A percentile compares a stretch with the other conserved stretches of the same genome.
These are phyloP conservation scores for Basidiobolus meristosporus DNA, from an alignment of 371 early-diverging fungal species.

Conservation along the genomic window DNA sequence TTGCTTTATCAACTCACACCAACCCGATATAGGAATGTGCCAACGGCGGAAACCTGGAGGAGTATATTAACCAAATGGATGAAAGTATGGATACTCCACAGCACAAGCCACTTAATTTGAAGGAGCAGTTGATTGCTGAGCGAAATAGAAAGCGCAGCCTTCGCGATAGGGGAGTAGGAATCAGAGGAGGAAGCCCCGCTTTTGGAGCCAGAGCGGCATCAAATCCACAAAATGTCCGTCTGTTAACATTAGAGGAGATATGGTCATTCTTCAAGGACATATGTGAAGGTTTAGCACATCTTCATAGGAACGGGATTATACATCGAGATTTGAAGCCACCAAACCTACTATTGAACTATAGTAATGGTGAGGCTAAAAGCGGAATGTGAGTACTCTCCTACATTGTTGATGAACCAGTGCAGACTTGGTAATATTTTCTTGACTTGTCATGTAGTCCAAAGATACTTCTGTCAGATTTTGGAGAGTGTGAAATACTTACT, in stretches of 20 bases:
- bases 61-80: constrained; percentile 36
- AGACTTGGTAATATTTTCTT: no score
- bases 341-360: constrained; percentile 66
- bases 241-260: constrained; percentile 46
- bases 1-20: background rate
- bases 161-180: background rate
- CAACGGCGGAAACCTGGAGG: constrained; percentile 90
- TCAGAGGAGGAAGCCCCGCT: background rate
- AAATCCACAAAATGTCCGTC: no score
- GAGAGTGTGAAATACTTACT: constrained; percentile 75
- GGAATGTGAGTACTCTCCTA: no score
- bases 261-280: constrained; percentile 75
- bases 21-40: constrained; percentile 47
- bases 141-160: background rate
- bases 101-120: no score
- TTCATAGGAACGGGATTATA: constrained; percentile 63
- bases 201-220: background rate
- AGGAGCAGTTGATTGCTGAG: background rate
- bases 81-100: background rate
- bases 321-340: constrained; percentile 87
- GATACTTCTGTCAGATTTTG: constrained; percentile 84
- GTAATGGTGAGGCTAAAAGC: constrained; percentile 12
- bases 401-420: no score
- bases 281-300: constrained; percentile 67
- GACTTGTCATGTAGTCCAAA: constrained; percentile 42